These are phyloP conservation scores for Neoarthrinium moseri DNA, from an alignment of 2,329 filamentous ascomycete genomes.

Conservation along the genomic window DNA sequence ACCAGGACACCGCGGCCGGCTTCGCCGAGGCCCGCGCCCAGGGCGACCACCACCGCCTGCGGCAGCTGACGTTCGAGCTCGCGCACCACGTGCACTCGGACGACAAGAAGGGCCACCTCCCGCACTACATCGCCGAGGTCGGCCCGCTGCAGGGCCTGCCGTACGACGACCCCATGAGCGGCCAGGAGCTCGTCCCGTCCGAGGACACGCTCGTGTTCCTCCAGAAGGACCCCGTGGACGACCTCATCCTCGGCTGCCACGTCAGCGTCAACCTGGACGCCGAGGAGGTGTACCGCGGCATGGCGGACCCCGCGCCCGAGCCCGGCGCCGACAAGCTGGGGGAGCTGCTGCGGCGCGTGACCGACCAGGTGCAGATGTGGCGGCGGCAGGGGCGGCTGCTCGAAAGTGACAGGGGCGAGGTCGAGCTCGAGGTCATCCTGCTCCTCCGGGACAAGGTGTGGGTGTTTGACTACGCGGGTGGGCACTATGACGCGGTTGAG, in stretches of 20 bases:
- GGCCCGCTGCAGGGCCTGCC: conserved; percentile 14
- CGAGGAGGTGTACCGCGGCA: conserved; percentile 2
- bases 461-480: background rate
- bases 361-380: conserved; percentile 10
- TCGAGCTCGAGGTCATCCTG: conserved; percentile 6
- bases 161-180: conserved; percentile 9
- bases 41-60: conserved; percentile 12
- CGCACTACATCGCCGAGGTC: conserved; percentile 2
- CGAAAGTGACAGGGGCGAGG: background rate
- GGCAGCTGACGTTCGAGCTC: conserved; percentile 10
- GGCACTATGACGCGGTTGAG: background rate
- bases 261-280: conserved; percentile 14
- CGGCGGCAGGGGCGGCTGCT: conserved; percentile 2
- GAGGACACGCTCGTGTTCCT: conserved; percentile 17
- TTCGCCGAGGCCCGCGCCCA: conserved; percentile 12
- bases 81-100: background rate
- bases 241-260: background rate
- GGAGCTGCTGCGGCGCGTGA: conserved; percentile 13
- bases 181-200: conserved; percentile 13
- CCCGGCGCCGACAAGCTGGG: conserved; percentile 8
- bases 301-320: conserved; percentile 3
- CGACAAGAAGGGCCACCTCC: background rate
- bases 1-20: background rate
- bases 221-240: conserved; percentile 4
- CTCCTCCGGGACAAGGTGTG: conserved; percentile 7